Conservation (phyloP, 768 basidiomycete genomes). For the Auricularia auricula-judae region DNA sequence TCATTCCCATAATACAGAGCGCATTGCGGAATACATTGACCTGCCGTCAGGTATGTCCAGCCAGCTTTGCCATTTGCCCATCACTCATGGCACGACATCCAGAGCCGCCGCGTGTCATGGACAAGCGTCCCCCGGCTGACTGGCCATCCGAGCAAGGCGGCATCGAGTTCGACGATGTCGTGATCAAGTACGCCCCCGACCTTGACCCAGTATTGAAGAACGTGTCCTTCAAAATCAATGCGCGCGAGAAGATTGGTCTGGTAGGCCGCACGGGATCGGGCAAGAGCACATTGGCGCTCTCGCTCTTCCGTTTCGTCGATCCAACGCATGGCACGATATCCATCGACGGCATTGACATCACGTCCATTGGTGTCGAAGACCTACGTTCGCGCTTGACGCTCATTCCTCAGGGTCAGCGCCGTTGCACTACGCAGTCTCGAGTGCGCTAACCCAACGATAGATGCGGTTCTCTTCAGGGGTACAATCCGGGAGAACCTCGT, state of each 20-base stretch:
- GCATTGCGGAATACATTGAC: slow-evolving; percentile 61
- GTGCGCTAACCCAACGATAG: slow-evolving; percentile 23
- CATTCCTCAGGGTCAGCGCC: slow-evolving; percentile 20
- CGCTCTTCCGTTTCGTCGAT: slow-evolving; percentile 27
- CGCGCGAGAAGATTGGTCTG: slow-evolving; percentile 59
- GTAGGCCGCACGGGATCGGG: slow-evolving; percentile 20
- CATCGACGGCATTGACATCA: slow-evolving; percentile 31
- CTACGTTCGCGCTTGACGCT: slow-evolving; percentile 19
- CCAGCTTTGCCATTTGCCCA: too few relatives aligned
- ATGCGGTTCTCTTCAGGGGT: slow-evolving; percentile 24
- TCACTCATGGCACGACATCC: slow-evolving; percentile 13
- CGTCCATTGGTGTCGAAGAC: slow-evolving; percentile 26
- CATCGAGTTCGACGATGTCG: slow-evolving; percentile 45
- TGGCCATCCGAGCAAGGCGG: slow-evolving; percentile 51
- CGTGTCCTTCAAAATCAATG: slow-evolving; percentile 48
- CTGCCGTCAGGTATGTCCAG: slow-evolving; percentile 27
- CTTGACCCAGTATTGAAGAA: slow-evolving; percentile 48
- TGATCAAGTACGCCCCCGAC: slow-evolving; percentile 51
- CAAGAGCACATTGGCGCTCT: slow-evolving; percentile 22
- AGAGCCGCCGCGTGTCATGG: slow-evolving; percentile 52
- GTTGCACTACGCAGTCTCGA: background rate
- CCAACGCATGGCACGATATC: slow-evolving; percentile 24
- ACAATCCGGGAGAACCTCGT: slow-evolving; percentile 45
- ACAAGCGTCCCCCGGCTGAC: slow-evolving; percentile 55
- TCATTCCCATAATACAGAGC: slow-evolving; percentile 36